phyloP scores from a whole-genome alignment of 495 filamentous ascomycete genomes.

The Collariella sp. region DNA sequence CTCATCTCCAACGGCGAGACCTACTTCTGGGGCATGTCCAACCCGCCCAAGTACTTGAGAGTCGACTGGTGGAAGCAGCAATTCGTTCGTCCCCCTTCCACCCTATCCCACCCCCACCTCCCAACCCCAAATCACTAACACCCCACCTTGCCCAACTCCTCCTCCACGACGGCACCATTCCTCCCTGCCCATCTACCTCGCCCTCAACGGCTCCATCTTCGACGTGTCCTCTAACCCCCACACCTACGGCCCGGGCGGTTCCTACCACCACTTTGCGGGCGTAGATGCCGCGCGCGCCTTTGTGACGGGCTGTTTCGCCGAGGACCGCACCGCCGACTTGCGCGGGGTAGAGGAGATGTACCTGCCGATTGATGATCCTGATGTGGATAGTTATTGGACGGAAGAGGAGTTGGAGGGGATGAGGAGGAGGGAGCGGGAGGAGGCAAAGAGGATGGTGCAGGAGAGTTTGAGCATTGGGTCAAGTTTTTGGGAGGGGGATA shows the following conservation, averaged over 20 bases:
- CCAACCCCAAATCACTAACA: too few species aligned
- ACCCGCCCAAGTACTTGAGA: slow-evolving; percentile 61
- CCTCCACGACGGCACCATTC: slow-evolving; percentile 72
- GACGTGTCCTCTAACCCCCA: slow-evolving; percentile 69
- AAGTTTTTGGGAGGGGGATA: slow-evolving; percentile 69
- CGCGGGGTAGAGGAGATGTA: slow-evolving; percentile 84
- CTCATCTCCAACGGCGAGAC: slow-evolving; percentile 65
- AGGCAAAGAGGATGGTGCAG: slow-evolving; percentile 47
- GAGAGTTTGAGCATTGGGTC: slow-evolving; percentile 57
- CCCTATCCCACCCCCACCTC: background rate
- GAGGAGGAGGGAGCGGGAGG: slow-evolving; percentile 42
- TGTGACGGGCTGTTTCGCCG: slow-evolving; percentile 92
- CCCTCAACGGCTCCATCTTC: slow-evolving; percentile 89
- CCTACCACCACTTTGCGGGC: slow-evolving; percentile 82
- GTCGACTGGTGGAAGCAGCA: slow-evolving; percentile 53
- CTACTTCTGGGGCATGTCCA: slow-evolving; percentile 44
- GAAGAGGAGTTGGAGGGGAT: slow-evolving; percentile 46
- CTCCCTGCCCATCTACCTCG: slow-evolving; percentile 73
- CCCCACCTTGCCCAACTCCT: slow-evolving; percentile 45
- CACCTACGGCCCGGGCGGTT: slow-evolving; percentile 84
- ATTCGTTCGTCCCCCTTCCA: slow-evolving; percentile 40
- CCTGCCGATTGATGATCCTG: slow-evolving; percentile 62
- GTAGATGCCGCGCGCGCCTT: slow-evolving; percentile 81
- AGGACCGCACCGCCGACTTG: slow-evolving; percentile 74
- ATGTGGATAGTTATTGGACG: slow-evolving; percentile 42